These are phyloP conservation scores for Quercus glauca DNA, from an alignment of 306 rosid species.

Conservation along the genomic window DNA sequence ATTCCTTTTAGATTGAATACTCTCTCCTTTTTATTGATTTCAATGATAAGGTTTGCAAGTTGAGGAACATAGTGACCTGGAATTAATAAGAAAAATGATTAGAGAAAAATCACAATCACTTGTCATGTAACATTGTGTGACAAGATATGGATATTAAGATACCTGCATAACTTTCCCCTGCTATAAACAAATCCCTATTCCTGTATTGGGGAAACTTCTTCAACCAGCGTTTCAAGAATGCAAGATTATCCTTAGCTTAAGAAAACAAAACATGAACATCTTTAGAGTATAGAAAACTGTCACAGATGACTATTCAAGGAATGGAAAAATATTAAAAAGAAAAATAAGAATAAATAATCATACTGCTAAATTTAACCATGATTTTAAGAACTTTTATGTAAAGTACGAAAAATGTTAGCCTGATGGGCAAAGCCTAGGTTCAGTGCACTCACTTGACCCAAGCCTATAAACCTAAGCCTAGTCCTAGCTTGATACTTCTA, in stretches of 20 bases:
- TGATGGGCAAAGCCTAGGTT: neutral
- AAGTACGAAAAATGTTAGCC: conserved; percentile 28
- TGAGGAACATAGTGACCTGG: conserved; percentile 85
- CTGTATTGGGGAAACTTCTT: conserved; percentile 58
- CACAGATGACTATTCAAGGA: conserved; percentile 1
- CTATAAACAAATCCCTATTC: conserved; percentile 52
- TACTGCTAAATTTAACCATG: no score
- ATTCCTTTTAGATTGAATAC: conserved; percentile 64
- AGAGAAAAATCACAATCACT: conserved; percentile 8
- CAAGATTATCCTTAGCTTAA: conserved; percentile 64
- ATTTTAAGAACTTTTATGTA: conserved; percentile 17
- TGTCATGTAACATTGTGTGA: conserved; percentile 1
- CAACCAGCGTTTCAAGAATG: conserved; percentile 68
- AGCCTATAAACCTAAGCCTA: no score
- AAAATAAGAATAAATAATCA: neutral
- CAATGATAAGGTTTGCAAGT: conserved; percentile 62
- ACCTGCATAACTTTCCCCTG: conserved; percentile 86
- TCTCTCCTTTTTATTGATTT: conserved; percentile 50
- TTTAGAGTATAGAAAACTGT: conserved; percentile 29
- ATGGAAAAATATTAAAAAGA: neutral
- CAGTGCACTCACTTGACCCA: no score
- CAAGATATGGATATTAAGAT: conserved; percentile 10
- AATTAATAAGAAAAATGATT: conserved; percentile 2
- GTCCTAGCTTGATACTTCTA: no score
- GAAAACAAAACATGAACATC: conserved; percentile 12